phyloP scores from a whole-genome alignment of 352 stramenopile species.

The Phytophthora pluvialis region DNA sequence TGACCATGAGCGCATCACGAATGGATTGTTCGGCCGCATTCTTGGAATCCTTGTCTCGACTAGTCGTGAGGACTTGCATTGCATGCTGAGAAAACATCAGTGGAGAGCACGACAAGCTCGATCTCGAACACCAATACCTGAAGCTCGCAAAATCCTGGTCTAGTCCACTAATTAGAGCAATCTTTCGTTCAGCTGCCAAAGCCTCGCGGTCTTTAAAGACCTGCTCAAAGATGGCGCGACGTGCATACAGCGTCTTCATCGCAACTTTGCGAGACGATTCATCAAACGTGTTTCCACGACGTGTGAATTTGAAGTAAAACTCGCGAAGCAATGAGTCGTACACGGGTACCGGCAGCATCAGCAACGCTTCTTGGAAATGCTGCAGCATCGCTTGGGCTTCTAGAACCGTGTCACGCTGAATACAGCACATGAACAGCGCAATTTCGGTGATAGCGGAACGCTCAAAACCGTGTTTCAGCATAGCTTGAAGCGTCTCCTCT shows the following conservation, averaged over 20 bases:
- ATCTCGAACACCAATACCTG: constrained; percentile 61
- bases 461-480: constrained; percentile 49
- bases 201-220: constrained; percentile 50
- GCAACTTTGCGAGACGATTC: constrained; percentile 62
- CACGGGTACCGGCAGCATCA: constrained; percentile 63
- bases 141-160: constrained; percentile 38
- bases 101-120: constrained; percentile 49
- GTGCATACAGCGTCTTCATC: constrained; percentile 63
- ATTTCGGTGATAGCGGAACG: constrained; percentile 66
- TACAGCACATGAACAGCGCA: constrained; percentile 67
- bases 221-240: constrained; percentile 64
- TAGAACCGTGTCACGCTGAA: constrained; percentile 49
- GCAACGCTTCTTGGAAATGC: constrained; percentile 46
- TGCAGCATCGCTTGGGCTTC: constrained; percentile 50
- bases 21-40: constrained; percentile 54
- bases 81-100: constrained; percentile 80
- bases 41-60: constrained; percentile 74
- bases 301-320: constrained; percentile 83
- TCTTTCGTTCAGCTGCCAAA: constrained; percentile 32
- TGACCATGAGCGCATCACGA: constrained; percentile 50
- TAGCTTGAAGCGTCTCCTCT: constrained; percentile 53
- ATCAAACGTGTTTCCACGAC: constrained; percentile 61
- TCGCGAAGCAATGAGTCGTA: constrained; percentile 79
- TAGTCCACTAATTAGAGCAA: not conserved
- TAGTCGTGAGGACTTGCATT: constrained; percentile 70